These are phyloP conservation scores for Boletus tylopilopsis DNA, from an alignment of 768 basidiomycete species.

Conservation along the genomic window DNA sequence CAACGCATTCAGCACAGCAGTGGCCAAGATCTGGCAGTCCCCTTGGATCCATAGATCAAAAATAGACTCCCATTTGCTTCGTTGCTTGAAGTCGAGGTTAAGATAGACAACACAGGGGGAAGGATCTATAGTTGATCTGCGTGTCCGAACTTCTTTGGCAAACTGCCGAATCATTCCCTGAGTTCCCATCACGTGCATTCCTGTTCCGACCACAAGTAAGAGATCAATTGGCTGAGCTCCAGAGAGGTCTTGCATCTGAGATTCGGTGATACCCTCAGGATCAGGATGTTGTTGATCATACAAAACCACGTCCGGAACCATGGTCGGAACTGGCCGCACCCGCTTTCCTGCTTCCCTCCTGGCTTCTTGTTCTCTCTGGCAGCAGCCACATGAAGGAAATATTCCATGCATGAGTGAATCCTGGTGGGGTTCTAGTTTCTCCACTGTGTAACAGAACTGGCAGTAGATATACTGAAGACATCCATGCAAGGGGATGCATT, in stretches of 20 bases:
- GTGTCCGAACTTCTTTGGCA: neutral
- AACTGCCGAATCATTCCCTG: constrained; percentile 5
- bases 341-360: constrained; percentile 1
- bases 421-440: neutral
- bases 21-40: constrained; percentile 7
- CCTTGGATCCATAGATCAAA: constrained; percentile 11
- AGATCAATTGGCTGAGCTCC: neutral
- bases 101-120: constrained; percentile 1
- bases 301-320: constrained; percentile 11
- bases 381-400: constrained; percentile 4
- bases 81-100: constrained; percentile 6
- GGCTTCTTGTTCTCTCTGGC: neutral
- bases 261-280: neutral
- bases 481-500: constrained; percentile 10
- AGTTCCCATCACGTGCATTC: constrained; percentile 13
- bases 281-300: constrained; percentile 9
- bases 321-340: neutral
- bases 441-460: neutral
- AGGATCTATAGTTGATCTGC: neutral
- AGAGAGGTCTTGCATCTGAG: constrained; percentile 3
- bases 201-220: constrained; percentile 7
- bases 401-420: neutral
- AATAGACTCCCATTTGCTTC: neutral
- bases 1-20: neutral
- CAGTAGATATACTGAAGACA: constrained; percentile 7